Evolutionary conservation across 2,329 filamentous ascomycete species (phyloP), one percentile per base, ranked within the genome.

Genomic region (Dothidotthia symphoricarpi): DNA sequence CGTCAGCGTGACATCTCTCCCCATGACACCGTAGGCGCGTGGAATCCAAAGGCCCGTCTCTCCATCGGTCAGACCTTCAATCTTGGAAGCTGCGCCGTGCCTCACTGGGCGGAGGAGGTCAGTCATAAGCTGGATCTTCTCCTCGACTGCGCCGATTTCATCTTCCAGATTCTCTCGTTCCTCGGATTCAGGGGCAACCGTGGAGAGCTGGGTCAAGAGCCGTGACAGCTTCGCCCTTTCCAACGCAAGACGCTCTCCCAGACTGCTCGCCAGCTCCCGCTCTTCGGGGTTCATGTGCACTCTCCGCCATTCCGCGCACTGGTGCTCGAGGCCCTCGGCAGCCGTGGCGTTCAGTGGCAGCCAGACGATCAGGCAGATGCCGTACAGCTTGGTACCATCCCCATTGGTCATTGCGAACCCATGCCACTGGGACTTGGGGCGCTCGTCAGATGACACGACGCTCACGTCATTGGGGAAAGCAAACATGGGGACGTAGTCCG

Each of bases 401-500:
- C 87, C 86, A 15, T 85, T 86, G 2, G 93, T 98, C 93, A 98
- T 97, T 46, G 88, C 90, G 62, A 98, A 98, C 32, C 93, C 93
- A 69, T 98, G 93, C 93, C 93, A 98, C 16, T 90, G 96, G n/a
- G 93, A 91, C 45, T 89, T 79, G 1, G 93, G 93, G 45, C 90
- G 80, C 63, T 95, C 88, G 59, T 98, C 93, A 1, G 90, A 90
- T 1, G 93, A 96, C 8, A 97, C 88, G 35, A 98, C 93, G 48
- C 89, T 89, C 55, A 98, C 93, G 66, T 98, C 93, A 67, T 97
- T 96, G 30, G 93, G 93, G 58, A 97, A 98, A 36, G 93, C 90
- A 68, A 98, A 98, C 93, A 98, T 97, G 39, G 93, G 93, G 13
- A 98, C 88, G 59, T 96, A 98, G 63, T 98, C 93, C 1, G 93